phyloP scores from a whole-genome alignment of 176 grass and related monocot species.

The Lolium perenne region DNA sequence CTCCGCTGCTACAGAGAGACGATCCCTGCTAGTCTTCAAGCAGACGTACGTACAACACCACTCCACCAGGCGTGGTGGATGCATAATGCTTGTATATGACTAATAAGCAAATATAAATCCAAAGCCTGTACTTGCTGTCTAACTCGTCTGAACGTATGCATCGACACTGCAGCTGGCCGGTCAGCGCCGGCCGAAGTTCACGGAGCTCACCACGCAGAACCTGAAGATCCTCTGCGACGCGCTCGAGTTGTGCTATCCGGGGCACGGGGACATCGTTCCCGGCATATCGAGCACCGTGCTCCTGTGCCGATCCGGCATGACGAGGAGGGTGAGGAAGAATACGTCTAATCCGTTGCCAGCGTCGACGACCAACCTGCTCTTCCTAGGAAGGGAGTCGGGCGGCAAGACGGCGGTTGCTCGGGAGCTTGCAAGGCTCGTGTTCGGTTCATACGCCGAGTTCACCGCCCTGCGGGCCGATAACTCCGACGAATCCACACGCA shows the following conservation, averaged over 20 bases:
- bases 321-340: not conserved
- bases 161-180: constrained; percentile 19
- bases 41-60: not conserved
- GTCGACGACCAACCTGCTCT: constrained; percentile 64
- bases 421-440: constrained; percentile 74
- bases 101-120: not conserved
- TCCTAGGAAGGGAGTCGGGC: constrained; percentile 56
- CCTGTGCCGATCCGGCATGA: constrained; percentile 67
- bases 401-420: constrained; percentile 56
- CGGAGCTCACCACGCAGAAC: constrained; percentile 74
- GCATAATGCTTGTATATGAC: too few relatives aligned
- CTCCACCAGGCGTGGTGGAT: not conserved
- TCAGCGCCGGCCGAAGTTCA: constrained; percentile 52
- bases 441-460: constrained; percentile 53
- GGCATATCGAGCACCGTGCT: constrained; percentile 70
- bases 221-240: constrained; percentile 61
- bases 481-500: constrained; percentile 19
- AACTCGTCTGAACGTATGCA: constrained; percentile 3
- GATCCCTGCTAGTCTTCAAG: not conserved
- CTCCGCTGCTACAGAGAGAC: constrained; percentile 3
- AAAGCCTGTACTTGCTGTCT: not conserved
- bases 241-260: constrained; percentile 49
- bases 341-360: not conserved
- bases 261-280: constrained; percentile 49
- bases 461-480: not conserved